Evolutionary conservation across 345 rosid species (phyloP).

Genomic region (Arabidopsis arenosa): DNA sequence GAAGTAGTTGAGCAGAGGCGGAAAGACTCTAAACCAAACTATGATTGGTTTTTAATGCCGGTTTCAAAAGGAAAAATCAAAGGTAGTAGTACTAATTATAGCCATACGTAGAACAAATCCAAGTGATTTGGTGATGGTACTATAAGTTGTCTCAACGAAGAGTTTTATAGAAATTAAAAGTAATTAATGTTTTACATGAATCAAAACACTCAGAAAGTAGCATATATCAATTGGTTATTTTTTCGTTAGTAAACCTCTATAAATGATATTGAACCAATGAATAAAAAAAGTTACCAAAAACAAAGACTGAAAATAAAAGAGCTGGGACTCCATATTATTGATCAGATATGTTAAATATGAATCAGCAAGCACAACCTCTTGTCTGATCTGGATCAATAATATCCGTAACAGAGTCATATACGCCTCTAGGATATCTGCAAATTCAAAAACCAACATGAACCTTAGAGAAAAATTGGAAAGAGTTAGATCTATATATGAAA

Average conservation of each 20-base stretch:
- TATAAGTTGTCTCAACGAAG: conserved; percentile 9
- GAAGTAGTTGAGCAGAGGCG: neutral
- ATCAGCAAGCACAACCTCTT: conserved; percentile 79
- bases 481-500: neutral
- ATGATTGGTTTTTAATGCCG: neutral
- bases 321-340: conserved; percentile 9
- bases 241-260: conserved; percentile 12
- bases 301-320: conserved; percentile 13
- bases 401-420: conserved; percentile 66
- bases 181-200: conserved; percentile 17
- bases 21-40: neutral
- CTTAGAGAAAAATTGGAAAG: neutral
- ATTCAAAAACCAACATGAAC: conserved; percentile 1
- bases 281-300: neutral
- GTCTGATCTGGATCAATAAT: conserved; percentile 51
- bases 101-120: no score
- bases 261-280: conserved; percentile 5
- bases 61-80: neutral
- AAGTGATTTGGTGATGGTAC: neutral
- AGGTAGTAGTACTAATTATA: neutral
- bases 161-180: neutral
- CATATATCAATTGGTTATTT: conserved; percentile 6
- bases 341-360: conserved; percentile 21
- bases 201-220: conserved; percentile 32
- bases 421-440: conserved; percentile 63